Evolutionary conservation across 139 green algal genomes (phyloP), one percentile per base, ranked within the genome.

Genomic region (Haematococcus lacustris): DNA sequence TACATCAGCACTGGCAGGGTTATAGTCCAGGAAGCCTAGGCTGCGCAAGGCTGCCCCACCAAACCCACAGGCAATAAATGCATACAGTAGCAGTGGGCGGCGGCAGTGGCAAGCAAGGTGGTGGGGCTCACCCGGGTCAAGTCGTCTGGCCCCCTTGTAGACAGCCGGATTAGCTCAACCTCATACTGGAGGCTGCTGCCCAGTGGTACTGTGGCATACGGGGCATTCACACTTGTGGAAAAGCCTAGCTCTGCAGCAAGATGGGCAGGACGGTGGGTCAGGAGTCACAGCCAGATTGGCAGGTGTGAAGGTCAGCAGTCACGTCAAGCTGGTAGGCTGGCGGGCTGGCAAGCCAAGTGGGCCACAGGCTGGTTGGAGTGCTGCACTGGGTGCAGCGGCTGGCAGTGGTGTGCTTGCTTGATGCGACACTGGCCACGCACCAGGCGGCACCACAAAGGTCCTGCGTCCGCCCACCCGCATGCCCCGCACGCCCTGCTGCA

Each of bases 141-240:
- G 57, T 80, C 70, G 57, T 83, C 78, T 0, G 82, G 78, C 0
- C 82, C 82, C 3, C 65, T 34, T 5, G 76, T 40, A 0, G 70
- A 78, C 43, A 87, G 68, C 23, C 82, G 71, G 68, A 85, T 59
- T 60, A 87, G 76, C 76, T 85, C 69, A 38, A 83, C 64, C 59
- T 83, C 82, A 68, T 88, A 88, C 57, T 50, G 3, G 38, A 88
- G 39, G 0, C 65, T 70, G 13, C 43, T 72, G 68, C 66, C 71
- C 7, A 30, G 69, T 0, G 79, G 82, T 30, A 88, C 78, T 13
- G 82, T 38, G 3, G 73, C 76, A 35, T 85, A 88, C 0, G 82
- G 82, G 0, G 73, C 82, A 32, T 75, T 51, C 51, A 85, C 82
- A 0, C 40, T 51, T 6, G 35, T 63, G 5, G 28, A 34, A 26